phyloP scores from a whole-genome alignment of 257 asterid genomes.

The Capsicum chinense region DNA sequence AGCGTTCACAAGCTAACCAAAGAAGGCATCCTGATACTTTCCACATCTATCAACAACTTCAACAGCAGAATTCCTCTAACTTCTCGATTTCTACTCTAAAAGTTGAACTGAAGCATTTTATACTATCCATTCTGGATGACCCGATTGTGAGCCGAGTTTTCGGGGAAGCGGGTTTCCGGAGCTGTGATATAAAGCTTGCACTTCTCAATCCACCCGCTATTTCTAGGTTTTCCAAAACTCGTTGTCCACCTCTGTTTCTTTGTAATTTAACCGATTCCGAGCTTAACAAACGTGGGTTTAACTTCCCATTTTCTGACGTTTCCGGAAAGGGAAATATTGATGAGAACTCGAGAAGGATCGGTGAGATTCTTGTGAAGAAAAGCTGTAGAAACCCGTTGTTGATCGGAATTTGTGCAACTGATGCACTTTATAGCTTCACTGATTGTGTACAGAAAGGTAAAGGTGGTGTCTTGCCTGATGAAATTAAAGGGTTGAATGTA shows the following conservation, averaged over 20 bases:
- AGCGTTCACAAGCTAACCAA: constrained; percentile 93
- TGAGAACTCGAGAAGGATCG: constrained; percentile 66
- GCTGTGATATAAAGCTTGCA: constrained; percentile 73
- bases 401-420: constrained; percentile 68
- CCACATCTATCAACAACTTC: constrained; percentile 75
- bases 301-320: constrained; percentile 59
- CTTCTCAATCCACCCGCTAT: constrained; percentile 67
- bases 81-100: constrained; percentile 65
- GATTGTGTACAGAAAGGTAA: constrained; percentile 58
- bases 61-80: constrained; percentile 44
- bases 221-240: constrained; percentile 53
- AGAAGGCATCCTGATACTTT: constrained; percentile 94
- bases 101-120: constrained; percentile 83
- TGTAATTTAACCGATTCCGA: constrained; percentile 58
- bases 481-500: constrained; percentile 56
- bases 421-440: constrained; percentile 54
- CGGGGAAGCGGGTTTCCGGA: constrained; percentile 88
- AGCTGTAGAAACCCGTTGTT: constrained; percentile 68
- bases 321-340: constrained; percentile 45
- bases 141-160: constrained; percentile 91
- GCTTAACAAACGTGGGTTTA: constrained; percentile 47
- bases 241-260: constrained; percentile 58
- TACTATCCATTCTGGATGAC: constrained; percentile 84
- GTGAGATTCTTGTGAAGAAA: constrained; percentile 53
- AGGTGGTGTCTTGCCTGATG: constrained; percentile 55